Conservation (phyloP, 148 eudicot species). For the Cornus kousa region DNA sequence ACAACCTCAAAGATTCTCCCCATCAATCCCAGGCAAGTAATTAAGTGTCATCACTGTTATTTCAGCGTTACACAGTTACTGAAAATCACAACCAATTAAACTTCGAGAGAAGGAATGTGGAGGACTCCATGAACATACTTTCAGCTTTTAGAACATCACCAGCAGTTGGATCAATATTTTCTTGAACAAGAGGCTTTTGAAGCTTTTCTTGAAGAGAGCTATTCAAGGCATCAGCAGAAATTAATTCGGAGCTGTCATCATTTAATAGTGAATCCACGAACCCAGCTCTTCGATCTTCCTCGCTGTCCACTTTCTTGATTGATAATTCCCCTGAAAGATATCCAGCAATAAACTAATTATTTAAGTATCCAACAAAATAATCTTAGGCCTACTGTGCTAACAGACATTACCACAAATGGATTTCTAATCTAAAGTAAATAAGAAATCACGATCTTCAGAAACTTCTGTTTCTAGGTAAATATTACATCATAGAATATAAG, state of each 20-base stretch:
- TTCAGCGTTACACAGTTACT: not conserved
- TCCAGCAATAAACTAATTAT: slow-evolving; percentile 7
- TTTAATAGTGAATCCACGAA: slow-evolving; percentile 75
- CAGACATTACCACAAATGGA: not conserved
- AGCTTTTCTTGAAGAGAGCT: slow-evolving; percentile 30
- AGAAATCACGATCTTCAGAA: not conserved
- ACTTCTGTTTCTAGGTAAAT: not conserved
- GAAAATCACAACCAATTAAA: not conserved
- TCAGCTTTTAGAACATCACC: slow-evolving; percentile 31
- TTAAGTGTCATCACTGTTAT: not conserved
- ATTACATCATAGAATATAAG: not conserved
- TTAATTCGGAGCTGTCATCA: slow-evolving; percentile 26
- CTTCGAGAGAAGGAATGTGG: slow-evolving; percentile 1
- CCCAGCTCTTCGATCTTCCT: slow-evolving; percentile 65
- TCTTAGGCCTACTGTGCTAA: not conserved
- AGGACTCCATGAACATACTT: slow-evolving; percentile 42
- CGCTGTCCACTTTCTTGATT: slow-evolving; percentile 37
- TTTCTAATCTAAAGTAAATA: not conserved
- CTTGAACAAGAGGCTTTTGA: slow-evolving; percentile 25
- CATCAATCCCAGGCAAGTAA: not conserved
- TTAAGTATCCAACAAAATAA: not conserved
- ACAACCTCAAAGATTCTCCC: not conserved
- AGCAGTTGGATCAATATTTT: slow-evolving; percentile 19
- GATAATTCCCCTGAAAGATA: slow-evolving; percentile 52
- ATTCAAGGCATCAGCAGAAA: slow-evolving; percentile 23